A percentile compares a stretch with the other conserved stretches of the same genome.
Conservation (phyloP, 1,284 basidiomycete genomes). For the Acaromyces ingoldii region DNA sequence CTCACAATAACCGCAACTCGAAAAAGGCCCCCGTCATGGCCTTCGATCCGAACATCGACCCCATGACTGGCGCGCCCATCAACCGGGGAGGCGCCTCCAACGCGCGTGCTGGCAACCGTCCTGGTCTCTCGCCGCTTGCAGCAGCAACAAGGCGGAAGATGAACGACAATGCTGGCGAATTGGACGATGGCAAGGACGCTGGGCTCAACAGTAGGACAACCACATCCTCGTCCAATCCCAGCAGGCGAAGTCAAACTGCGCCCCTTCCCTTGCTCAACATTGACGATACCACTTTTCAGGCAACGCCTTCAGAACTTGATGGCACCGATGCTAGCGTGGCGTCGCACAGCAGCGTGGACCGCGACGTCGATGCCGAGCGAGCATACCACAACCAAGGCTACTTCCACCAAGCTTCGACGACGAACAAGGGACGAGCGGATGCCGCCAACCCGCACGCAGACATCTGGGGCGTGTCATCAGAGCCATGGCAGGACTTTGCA, state of each 20-base stretch:
- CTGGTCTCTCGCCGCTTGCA: conserved; percentile 11
- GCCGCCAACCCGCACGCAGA: conserved; percentile 42
- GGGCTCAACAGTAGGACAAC: not conserved
- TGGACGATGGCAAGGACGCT: not conserved
- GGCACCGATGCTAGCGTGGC: not conserved
- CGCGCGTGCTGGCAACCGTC: conserved; percentile 7
- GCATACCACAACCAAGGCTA: conserved; percentile 25
- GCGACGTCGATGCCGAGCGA: conserved; percentile 24
- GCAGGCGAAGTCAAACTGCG: not conserved
- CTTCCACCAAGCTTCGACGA: conserved; percentile 24
- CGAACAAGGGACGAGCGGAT: conserved; percentile 25
- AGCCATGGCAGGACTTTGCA: conserved; percentile 51
- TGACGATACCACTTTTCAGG: not conserved
- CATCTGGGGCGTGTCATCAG: conserved; percentile 41
- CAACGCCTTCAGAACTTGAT: not conserved
- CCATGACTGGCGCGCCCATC: conserved; percentile 37
- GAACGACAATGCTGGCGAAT: conserved; percentile 9
- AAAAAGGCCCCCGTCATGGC: conserved; percentile 41
- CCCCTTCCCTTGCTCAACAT: not conserved
- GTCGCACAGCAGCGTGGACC: conserved; percentile 7
- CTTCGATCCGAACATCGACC: conserved; percentile 45
- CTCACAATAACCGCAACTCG: conserved; percentile 37
- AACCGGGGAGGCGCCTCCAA: conserved; percentile 11
- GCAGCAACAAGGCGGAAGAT: conserved; percentile 9
- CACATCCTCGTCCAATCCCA: not conserved